phyloP scores from a whole-genome alignment of 345 rosid species.

The Citrus hindsii region DNA sequence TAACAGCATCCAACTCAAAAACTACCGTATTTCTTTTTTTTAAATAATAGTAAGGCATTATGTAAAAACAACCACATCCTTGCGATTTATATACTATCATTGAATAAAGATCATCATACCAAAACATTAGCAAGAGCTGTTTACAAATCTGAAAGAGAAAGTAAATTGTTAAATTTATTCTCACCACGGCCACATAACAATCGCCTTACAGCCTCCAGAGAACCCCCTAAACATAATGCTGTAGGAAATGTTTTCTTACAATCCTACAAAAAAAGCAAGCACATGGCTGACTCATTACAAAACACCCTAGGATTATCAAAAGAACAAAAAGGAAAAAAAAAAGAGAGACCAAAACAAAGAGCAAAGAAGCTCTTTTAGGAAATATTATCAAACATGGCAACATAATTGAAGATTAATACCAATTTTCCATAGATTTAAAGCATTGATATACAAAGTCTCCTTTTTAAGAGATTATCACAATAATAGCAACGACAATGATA shows the following conservation, averaged over 20 bases:
- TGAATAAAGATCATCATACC: background rate
- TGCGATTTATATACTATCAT: background rate
- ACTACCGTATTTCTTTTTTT: background rate
- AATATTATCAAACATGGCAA: background rate
- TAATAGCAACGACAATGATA: background rate
- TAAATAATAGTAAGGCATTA: background rate
- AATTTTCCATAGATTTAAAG: background rate
- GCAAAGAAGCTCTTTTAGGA: background rate
- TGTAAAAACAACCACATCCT: background rate
- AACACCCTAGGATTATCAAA: background rate
- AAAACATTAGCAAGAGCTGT: background rate
- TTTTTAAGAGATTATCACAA: background rate
- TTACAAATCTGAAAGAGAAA: background rate
- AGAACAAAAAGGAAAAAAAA: background rate
- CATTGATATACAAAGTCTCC: background rate
- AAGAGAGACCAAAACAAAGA: background rate
- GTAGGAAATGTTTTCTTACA: conserved; percentile 79
- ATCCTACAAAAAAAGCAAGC: conserved; percentile 49
- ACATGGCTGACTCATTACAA: background rate
- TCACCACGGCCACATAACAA: conserved; percentile 69
- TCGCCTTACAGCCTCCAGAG: conserved; percentile 60
- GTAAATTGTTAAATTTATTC: conserved; percentile 13
- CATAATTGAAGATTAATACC: background rate
- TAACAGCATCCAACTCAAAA: background rate
- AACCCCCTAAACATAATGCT: conserved; percentile 84